Percentiles rank a stretch among this genome's conserved stretches.
Evolutionary conservation across 352 stramenopile genomes (phyloP).

Genomic region (Globisporangium camurandrum): DNA sequence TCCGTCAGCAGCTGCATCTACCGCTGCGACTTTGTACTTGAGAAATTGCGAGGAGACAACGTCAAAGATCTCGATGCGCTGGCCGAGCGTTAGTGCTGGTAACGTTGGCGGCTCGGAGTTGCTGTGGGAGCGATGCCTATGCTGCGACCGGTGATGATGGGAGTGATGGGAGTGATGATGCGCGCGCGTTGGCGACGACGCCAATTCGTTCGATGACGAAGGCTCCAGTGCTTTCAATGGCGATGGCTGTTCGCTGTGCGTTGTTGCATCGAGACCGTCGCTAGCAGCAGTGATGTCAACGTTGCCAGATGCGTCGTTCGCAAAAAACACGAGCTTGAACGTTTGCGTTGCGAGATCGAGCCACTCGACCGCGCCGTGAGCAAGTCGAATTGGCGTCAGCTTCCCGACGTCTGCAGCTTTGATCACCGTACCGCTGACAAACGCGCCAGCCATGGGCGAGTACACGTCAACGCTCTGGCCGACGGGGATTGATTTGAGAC

Average conservation of each 20-base stretch:
- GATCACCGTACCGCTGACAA: constrained; percentile 26
- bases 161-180: constrained; percentile 4
- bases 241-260: too few species aligned
- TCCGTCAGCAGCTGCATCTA: constrained; percentile 1
- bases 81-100: constrained; percentile 8
- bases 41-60: constrained; percentile 16
- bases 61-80: constrained; percentile 25
- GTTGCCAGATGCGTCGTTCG: not conserved
- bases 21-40: constrained; percentile 20
- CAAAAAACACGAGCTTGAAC: constrained; percentile 48
- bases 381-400: constrained; percentile 32
- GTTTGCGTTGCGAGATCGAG: constrained; percentile 44
- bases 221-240: too few species aligned
- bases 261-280: too few species aligned
- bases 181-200: not conserved
- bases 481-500: constrained; percentile 34
- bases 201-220: not conserved
- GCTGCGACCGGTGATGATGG: not conserved
- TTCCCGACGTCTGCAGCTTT: constrained; percentile 31
- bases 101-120: too few species aligned
- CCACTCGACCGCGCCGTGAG: constrained; percentile 27
- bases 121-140: not conserved
- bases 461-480: constrained; percentile 47
- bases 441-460: constrained; percentile 36
- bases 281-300: too few species aligned